These are phyloP conservation scores for Fusarium miscanthi DNA, from an alignment of 2,329 filamentous ascomycete species.

Conservation along the genomic window DNA sequence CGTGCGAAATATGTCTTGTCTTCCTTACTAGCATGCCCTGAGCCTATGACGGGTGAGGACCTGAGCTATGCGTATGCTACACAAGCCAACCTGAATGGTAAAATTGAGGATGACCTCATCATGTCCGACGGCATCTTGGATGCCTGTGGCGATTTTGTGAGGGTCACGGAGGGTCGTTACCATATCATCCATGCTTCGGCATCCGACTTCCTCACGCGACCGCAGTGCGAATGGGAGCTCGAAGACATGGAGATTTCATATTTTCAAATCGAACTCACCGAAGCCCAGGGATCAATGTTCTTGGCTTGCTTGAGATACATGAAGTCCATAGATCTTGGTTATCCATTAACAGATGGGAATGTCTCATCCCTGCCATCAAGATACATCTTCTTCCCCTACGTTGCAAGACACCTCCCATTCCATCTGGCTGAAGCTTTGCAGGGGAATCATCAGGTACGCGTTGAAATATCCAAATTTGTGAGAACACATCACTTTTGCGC, in stretches of 20 bases:
- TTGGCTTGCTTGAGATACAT: not conserved
- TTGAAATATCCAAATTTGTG: no score
- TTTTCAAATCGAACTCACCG: rapidly evolving
- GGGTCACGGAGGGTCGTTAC: not conserved
- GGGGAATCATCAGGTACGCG: no score
- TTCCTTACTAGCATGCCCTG: not conserved
- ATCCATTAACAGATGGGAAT: not conserved
- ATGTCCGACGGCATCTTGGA: not conserved
- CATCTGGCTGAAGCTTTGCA: not conserved
- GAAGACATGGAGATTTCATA: not conserved
- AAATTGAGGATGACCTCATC: not conserved
- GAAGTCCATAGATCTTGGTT: not conserved
- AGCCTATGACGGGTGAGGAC: not conserved
- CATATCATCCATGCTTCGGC: not conserved
- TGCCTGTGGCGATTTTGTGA: not conserved
- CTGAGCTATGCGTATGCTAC: not conserved
- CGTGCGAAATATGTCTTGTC: not conserved
- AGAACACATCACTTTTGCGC: not conserved
- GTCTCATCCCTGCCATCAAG: not conserved
- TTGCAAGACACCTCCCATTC: not conserved
- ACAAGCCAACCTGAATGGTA: rapidly evolving
- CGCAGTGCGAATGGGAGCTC: rapidly evolving
- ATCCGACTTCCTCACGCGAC: not conserved
- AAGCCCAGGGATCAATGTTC: not conserved
- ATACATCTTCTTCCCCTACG: not conserved